These are phyloP conservation scores for Halophytophthora polymorphica DNA, from an alignment of 352 stramenopile species.

Conservation along the genomic window DNA sequence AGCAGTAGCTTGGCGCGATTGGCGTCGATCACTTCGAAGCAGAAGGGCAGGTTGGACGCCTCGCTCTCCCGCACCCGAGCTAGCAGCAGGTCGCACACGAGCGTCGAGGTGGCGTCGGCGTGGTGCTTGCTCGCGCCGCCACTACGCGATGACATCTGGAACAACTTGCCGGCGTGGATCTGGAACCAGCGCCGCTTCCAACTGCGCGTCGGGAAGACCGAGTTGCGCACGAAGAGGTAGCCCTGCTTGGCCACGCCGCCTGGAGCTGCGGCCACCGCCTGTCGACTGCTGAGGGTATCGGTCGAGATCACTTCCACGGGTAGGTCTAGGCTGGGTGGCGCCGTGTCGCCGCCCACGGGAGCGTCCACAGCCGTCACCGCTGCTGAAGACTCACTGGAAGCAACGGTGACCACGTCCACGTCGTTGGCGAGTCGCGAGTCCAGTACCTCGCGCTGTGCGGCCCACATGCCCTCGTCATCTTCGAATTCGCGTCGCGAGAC, in stretches of 20 bases:
- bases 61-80: slow-evolving; percentile 68
- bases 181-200: slow-evolving; percentile 89
- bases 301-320: slow-evolving; percentile 76
- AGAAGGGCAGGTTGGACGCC: slow-evolving; percentile 53
- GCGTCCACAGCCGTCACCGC: slow-evolving; percentile 10
- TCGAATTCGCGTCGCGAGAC: slow-evolving; percentile 62
- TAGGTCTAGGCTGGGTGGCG: slow-evolving; percentile 49
- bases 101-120: slow-evolving; percentile 50
- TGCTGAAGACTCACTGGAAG: neutral
- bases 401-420: slow-evolving; percentile 29
- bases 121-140: slow-evolving; percentile 51
- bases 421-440: slow-evolving; percentile 54
- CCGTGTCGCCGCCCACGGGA: slow-evolving; percentile 10
- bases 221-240: slow-evolving; percentile 84
- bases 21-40: slow-evolving; percentile 84
- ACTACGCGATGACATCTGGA: slow-evolving; percentile 47
- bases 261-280: slow-evolving; percentile 22
- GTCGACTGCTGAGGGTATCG: slow-evolving; percentile 58
- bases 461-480: slow-evolving; percentile 75
- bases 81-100: slow-evolving; percentile 83
- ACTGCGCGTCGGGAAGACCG: slow-evolving; percentile 75
- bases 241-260: slow-evolving; percentile 67
- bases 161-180: slow-evolving; percentile 84
- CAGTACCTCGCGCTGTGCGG: slow-evolving; percentile 57
- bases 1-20: slow-evolving; percentile 76